A percentile compares a stretch with the other conserved stretches of the same genome.
These are phyloP conservation scores for Pichia sp. DNA, from an alignment of 1,139 yeast genomes.

Conservation along the genomic window DNA sequence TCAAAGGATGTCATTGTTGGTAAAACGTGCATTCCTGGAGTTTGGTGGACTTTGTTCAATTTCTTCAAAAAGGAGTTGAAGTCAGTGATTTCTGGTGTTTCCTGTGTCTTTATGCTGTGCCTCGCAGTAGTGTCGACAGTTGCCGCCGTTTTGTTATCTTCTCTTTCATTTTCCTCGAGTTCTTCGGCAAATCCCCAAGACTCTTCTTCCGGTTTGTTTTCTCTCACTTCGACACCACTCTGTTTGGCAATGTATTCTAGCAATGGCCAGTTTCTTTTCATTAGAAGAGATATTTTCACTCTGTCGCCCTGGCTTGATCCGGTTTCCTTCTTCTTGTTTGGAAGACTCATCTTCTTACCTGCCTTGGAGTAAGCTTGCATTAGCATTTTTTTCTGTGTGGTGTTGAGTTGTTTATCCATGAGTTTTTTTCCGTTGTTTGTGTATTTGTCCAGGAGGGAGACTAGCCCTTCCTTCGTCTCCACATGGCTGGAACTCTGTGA, in stretches of 20 bases:
- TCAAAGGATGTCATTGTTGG: conserved; percentile 27
- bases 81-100: neutral
- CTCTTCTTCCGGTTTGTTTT: neutral
- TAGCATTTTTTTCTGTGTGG: conserved; percentile 5
- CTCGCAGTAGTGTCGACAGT: neutral
- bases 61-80: conserved; percentile 19
- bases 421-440: neutral
- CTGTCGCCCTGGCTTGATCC: neutral
- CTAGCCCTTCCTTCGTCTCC: neutral
- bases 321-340: neutral
- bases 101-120: neutral
- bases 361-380: conserved; percentile 6
- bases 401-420: neutral
- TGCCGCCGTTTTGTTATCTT: neutral
- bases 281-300: conserved; percentile 7
- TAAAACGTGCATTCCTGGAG: conserved; percentile 14
- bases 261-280: conserved; percentile 14
- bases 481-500: neutral
- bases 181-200: conserved; percentile 8
- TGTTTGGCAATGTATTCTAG: conserved; percentile 9
- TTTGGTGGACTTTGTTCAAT: conserved; percentile 23
- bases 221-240: conserved; percentile 4
- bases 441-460: conserved; percentile 9
- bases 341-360: neutral
- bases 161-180: neutral